These are phyloP conservation scores for Laburnicola sp. DNA, from an alignment of 2,329 filamentous ascomycete genomes.

Conservation along the genomic window DNA sequence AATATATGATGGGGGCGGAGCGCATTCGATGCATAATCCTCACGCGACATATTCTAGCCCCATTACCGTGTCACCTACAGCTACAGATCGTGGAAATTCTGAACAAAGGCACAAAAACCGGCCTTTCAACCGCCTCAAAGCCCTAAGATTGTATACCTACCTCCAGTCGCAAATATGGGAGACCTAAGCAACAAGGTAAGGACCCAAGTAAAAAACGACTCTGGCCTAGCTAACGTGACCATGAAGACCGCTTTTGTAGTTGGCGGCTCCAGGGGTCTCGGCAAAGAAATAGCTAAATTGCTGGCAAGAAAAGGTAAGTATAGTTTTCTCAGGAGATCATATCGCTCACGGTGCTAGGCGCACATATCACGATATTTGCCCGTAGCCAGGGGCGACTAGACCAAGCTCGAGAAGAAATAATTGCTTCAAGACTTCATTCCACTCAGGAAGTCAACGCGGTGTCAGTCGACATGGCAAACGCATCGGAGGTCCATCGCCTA, in stretches of 20 bases:
- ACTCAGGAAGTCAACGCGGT: constrained; percentile 8
- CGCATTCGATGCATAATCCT: too few relatives aligned
- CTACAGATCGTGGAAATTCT: too few relatives aligned
- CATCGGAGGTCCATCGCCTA: constrained; percentile 1
- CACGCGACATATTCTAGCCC: too few relatives aligned
- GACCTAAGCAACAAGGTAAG: too few relatives aligned
- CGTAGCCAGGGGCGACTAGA: constrained; percentile 10
- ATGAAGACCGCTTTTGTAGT: constrained; percentile 30
- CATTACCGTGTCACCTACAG: too few relatives aligned
- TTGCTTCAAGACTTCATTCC: not conserved
- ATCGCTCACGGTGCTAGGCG: constrained; percentile 3
- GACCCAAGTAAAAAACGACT: too few relatives aligned
- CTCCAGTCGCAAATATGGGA: too few relatives aligned
- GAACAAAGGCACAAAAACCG: too few relatives aligned
- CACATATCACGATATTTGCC: constrained; percentile 17
- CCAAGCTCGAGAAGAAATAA: constrained; percentile 12
- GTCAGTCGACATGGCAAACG: constrained; percentile 9
- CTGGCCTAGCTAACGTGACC: too few relatives aligned
- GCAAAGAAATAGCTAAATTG: constrained; percentile 28
- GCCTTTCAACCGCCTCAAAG: too few relatives aligned
- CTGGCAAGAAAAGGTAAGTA: constrained; percentile 9
- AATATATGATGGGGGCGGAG: too few relatives aligned
- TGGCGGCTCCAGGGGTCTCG: constrained; percentile 28
- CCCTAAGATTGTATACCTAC: too few relatives aligned
- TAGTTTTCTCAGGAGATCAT: not conserved